Evolutionary conservation across 495 filamentous ascomycete species (phyloP).

Genomic region (Aspergillus panamensis): DNA sequence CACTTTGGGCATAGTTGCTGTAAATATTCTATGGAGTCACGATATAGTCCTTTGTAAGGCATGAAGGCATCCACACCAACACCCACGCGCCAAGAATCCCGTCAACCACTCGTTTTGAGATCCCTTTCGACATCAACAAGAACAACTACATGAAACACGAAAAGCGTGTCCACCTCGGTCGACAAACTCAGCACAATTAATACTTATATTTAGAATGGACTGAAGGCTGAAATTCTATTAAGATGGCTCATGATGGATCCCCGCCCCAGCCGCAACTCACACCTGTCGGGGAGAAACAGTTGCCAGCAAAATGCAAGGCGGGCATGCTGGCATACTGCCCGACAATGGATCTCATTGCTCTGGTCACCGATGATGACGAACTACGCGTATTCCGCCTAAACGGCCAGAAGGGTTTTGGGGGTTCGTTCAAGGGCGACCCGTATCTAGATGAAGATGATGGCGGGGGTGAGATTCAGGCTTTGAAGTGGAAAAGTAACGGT

Average conservation of each 20-base stretch:
- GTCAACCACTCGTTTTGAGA: slow-evolving; percentile 19
- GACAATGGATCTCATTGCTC: slow-evolving; percentile 72
- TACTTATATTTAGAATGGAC: slow-evolving; percentile 15
- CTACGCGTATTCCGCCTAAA: slow-evolving; percentile 65
- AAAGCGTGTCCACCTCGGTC: not conserved
- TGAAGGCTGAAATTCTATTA: slow-evolving; percentile 4
- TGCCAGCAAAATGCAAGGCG: slow-evolving; percentile 53
- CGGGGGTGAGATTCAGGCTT: slow-evolving; percentile 49
- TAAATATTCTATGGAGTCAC: too few relatives aligned
- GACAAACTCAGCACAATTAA: not conserved
- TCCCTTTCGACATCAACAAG: slow-evolving; percentile 15
- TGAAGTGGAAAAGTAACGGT: slow-evolving; percentile 83
- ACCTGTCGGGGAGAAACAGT: slow-evolving; percentile 53
- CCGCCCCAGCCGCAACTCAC: slow-evolving; percentile 34
- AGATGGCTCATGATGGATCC: slow-evolving; percentile 29
- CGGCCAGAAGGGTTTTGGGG: slow-evolving; percentile 65
- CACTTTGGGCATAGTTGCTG: too few relatives aligned
- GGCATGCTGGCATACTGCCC: slow-evolving; percentile 70
- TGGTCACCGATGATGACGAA: slow-evolving; percentile 62
- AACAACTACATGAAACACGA: slow-evolving; percentile 10
- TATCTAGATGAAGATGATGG: slow-evolving; percentile 48
- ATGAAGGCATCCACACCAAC: slow-evolving; percentile 4
- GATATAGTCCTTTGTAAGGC: not conserved
- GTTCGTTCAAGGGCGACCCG: slow-evolving; percentile 45
- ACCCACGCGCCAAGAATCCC: slow-evolving; percentile 35